Base-by-base conservation (phyloP, 495 filamentous ascomycete genomes). In the Penicillium canescens region DNA sequence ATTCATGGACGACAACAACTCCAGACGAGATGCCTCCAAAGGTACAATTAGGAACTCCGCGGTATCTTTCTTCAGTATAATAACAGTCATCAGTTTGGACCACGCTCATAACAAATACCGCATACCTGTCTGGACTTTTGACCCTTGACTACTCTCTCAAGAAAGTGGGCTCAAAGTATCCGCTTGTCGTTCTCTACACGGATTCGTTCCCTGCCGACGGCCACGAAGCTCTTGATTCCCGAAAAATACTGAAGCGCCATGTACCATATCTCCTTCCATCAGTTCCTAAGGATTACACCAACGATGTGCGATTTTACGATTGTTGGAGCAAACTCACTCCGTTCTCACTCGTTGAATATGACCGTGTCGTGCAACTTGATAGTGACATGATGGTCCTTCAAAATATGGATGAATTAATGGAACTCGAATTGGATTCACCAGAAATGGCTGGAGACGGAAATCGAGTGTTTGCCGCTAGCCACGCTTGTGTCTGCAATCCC, bases 371-470 rank as follows among this genome's bases (percentile, higher is more conserved):
- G 14, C 84, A 86, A 65, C 78, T 95, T n/a, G 90, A 95, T 68
- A 85, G 84, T 59, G 90, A 95, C 68, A 95, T 93, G 90, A 60
- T 93, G 18, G 81, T 89, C 4, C 71, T 83, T 46, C 71, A 75
- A 51, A 91, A 91, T 64, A 93, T 95, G 87, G 90, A 95, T 62
- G 90, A 92, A 68, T 70, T 95, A 46, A 92, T 93, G 88, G 84
- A 88, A 5, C 24, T 94, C 6, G 66, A 77, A 57, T 78, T 94
- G 13, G 88, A 92, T 64, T 59, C 69, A 37, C 73, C 81, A 2
- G 70, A 68, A 1, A 36, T 74, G 60, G 71, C 16, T 2, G 84
- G 82, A 11, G 78, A 71, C 33, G 84, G 81, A 8, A 47, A 76
- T 38, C 73, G 77, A 24, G 84, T 91, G 8, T 90, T 92, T 66